Conservation (phyloP, 768 basidiomycete genomes). For the Lactarius quietus region DNA sequence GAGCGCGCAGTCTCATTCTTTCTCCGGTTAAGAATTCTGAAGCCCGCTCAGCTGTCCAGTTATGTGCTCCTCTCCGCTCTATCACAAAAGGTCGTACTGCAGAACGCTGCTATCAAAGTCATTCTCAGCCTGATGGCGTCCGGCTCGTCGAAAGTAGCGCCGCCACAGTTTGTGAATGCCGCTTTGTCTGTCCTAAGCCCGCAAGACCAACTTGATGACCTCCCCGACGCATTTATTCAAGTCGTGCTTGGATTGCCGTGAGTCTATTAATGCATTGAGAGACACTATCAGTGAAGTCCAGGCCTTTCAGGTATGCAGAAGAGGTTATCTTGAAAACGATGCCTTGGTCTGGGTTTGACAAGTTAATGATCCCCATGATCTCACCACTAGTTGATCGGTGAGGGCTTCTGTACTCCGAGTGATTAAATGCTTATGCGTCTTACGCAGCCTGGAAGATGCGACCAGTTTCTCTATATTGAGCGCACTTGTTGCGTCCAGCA, state of each 20-base stretch:
- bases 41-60: conserved; percentile 53
- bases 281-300: background rate
- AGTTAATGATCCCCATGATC: conserved; percentile 53
- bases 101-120: conserved; percentile 53
- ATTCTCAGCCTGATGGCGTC: conserved; percentile 53
- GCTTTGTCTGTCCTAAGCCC: conserved; percentile 60
- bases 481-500: conserved; percentile 5
- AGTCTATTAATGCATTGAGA: background rate
- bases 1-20: conserved; percentile 28
- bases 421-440: background rate
- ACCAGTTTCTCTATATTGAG: conserved; percentile 4
- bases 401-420: background rate
- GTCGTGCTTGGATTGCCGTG: conserved; percentile 13
- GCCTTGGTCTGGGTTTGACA: conserved; percentile 51
- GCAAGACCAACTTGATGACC: conserved; percentile 51
- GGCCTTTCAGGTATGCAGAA: conserved; percentile 40
- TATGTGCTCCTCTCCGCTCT: conserved; percentile 71
- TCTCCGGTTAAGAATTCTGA: background rate
- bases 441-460: conserved; percentile 13
- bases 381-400: conserved; percentile 39
- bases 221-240: conserved; percentile 30
- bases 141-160: conserved; percentile 46
- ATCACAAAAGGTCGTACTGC: conserved; percentile 60
- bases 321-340: conserved; percentile 45
- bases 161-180: conserved; percentile 62